These are phyloP conservation scores for Epichloe aotearoae DNA, from an alignment of 2,329 filamentous ascomycete species.

Conservation along the genomic window DNA sequence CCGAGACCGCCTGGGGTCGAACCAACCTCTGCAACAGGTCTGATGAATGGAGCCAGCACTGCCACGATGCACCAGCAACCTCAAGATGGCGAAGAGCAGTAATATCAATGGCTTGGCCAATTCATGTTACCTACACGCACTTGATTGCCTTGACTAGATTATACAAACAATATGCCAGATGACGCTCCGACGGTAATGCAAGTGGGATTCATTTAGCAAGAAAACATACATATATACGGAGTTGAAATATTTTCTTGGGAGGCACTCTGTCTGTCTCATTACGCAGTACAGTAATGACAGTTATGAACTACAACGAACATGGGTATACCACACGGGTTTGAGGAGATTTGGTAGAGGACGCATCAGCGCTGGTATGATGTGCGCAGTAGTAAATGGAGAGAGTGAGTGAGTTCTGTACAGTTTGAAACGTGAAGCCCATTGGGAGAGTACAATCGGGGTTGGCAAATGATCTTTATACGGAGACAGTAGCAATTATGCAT, in stretches of 20 bases:
- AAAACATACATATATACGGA: neutral
- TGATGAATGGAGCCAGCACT: conserved; percentile 19
- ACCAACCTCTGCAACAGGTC: neutral
- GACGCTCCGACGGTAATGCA: neutral
- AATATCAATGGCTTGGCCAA: neutral
- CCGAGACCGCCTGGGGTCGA: conserved; percentile 10
- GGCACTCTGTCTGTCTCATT: neutral
- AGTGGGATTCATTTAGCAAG: neutral
- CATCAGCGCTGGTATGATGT: neutral
- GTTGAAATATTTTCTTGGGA: conserved; percentile 1
- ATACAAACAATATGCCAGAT: neutral
- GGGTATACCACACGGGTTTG: conserved; percentile 7
- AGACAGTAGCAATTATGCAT: neutral
- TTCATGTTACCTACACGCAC: neutral
- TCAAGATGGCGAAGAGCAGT: neutral
- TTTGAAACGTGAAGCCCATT: neutral
- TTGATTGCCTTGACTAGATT: neutral
- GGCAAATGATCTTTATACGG: neutral
- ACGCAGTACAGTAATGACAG: neutral
- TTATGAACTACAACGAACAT: conserved; percentile 5
- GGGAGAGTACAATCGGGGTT: neutral
- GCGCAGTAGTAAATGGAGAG: neutral
- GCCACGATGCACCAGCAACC: conserved; percentile 21
- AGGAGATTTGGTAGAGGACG: neutral
- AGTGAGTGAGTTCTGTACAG: neutral